Percentiles rank a stretch among this genome's conserved stretches.
Conservation (phyloP, 2,329 filamentous ascomycete genomes). For the Fusarium aywerte region DNA sequence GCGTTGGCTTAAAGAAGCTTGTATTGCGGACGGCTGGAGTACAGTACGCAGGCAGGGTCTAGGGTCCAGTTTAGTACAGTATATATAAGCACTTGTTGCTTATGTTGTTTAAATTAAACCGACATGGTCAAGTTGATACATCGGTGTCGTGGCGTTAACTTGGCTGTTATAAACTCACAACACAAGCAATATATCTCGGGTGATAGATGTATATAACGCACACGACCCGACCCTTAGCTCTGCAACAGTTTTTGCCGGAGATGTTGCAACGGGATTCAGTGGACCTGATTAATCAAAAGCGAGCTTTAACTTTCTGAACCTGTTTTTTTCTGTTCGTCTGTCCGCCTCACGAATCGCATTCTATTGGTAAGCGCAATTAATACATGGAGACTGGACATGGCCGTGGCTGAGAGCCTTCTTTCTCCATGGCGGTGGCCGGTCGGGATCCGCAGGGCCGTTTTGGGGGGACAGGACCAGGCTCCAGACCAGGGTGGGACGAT, state of each 20-base stretch:
- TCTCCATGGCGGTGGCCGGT: not conserved
- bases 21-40: not conserved
- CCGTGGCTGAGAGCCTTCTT: not conserved
- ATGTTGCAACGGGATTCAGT: constrained; percentile 3
- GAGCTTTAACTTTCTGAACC: not conserved
- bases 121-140: not conserved
- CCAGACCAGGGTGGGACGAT: constrained; percentile 27
- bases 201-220: not conserved
- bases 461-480: constrained; percentile 14
- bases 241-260: not conserved
- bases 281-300: constrained; percentile 1
- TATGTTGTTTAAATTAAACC: constrained; percentile 3
- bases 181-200: constrained; percentile 1
- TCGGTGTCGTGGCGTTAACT: not conserved
- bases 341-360: constrained; percentile 7
- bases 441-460: constrained; percentile 19
- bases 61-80: not conserved
- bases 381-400: not conserved
- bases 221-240: not conserved
- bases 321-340: not conserved
- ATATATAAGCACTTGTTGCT: constrained; percentile 20
- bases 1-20: not conserved
- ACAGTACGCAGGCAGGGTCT: not conserved
- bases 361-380: constrained; percentile 7
- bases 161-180: not conserved